A percentile compares a stretch with the other conserved stretches of the same genome.
Evolutionary conservation across 192 early-diverging fungal genomes (phyloP).

Genomic region (Endogone sp.): DNA sequence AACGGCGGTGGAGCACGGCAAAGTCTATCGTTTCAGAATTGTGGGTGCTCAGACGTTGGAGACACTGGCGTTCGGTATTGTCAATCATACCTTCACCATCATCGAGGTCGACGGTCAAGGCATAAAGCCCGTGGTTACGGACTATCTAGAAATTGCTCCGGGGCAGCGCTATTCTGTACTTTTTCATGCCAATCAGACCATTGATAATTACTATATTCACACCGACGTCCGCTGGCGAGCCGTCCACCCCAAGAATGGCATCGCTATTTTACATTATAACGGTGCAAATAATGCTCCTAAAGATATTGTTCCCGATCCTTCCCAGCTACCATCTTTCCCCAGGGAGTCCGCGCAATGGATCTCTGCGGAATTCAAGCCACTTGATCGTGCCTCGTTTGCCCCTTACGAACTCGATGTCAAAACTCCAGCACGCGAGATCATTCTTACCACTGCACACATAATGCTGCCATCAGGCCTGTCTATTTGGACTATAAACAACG

Average conservation of each 20-base stretch:
- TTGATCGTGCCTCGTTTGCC: constrained; percentile 5
- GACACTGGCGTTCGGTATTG: constrained; percentile 38
- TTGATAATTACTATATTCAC: constrained; percentile 24
- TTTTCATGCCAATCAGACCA: constrained; percentile 23
- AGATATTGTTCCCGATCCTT: background rate
- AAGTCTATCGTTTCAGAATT: constrained; percentile 35
- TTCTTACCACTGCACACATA: constrained; percentile 8
- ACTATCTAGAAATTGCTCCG: constrained; percentile 33
- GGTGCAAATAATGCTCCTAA: background rate
- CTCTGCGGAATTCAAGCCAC: constrained; percentile 15
- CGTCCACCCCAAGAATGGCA: constrained; percentile 10
- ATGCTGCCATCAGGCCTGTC: constrained; percentile 4
- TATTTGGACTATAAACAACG: constrained; percentile 20
- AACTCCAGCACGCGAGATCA: constrained; percentile 11
- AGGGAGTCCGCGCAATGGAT: constrained; percentile 9
- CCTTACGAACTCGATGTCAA: background rate
- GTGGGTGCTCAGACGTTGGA: constrained; percentile 40
- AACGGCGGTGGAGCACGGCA: constrained; percentile 14
- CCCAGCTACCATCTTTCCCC: background rate
- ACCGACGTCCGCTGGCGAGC: constrained; percentile 12
- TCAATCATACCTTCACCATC: constrained; percentile 48
- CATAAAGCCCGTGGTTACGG: constrained; percentile 31
- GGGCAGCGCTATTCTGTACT: constrained; percentile 49
- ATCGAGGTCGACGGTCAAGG: constrained; percentile 48
- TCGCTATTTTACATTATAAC: constrained; percentile 17